phyloP scores from a whole-genome alignment of 1,284 basidiomycete species.

The Cryptococcus neoformans region DNA sequence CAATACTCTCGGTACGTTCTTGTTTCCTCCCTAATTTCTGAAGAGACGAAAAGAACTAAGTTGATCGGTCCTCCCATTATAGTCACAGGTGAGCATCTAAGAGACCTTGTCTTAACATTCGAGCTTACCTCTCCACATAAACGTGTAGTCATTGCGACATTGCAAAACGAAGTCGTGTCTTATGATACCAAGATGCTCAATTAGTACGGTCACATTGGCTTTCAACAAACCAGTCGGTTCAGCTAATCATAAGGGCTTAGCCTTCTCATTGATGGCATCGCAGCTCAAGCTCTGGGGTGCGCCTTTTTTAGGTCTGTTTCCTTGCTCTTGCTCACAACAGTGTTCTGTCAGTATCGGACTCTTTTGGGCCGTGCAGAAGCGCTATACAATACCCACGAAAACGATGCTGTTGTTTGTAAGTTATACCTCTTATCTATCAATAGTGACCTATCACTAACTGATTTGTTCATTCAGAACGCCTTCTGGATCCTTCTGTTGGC shows the following conservation, averaged over 20 bases:
- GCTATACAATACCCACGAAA: slow-evolving; percentile 67
- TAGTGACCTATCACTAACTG: slow-evolving; percentile 29
- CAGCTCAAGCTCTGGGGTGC: slow-evolving; percentile 68
- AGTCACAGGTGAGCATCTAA: not conserved
- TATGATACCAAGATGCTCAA: slow-evolving; percentile 43
- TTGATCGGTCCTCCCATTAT: too few relatives aligned
- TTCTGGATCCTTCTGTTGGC: slow-evolving; percentile 40
- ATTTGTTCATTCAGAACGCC: slow-evolving; percentile 40
- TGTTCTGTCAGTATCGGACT: slow-evolving; percentile 50
- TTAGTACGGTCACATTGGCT: slow-evolving; percentile 21
- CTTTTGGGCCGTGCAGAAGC: slow-evolving; percentile 76
- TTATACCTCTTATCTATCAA: slow-evolving; percentile 33
- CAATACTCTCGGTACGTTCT: slow-evolving; percentile 50
- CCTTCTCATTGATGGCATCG: slow-evolving; percentile 71
- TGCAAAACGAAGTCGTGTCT: slow-evolving; percentile 65
- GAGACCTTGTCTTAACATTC: not conserved
- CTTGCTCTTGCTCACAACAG: too few relatives aligned
- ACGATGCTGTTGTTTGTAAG: slow-evolving; percentile 51
- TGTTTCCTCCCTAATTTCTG: too few relatives aligned
- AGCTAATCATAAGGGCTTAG: slow-evolving; percentile 53
- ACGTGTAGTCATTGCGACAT: slow-evolving; percentile 65
- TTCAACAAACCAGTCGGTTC: slow-evolving; percentile 1
- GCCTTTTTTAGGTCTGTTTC: slow-evolving; percentile 21
- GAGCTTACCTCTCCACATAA: not conserved
- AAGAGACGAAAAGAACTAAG: too few relatives aligned